Conservation (phyloP, 768 basidiomycete species). For the button mushroom (Agaricus bisporus) region DNA sequence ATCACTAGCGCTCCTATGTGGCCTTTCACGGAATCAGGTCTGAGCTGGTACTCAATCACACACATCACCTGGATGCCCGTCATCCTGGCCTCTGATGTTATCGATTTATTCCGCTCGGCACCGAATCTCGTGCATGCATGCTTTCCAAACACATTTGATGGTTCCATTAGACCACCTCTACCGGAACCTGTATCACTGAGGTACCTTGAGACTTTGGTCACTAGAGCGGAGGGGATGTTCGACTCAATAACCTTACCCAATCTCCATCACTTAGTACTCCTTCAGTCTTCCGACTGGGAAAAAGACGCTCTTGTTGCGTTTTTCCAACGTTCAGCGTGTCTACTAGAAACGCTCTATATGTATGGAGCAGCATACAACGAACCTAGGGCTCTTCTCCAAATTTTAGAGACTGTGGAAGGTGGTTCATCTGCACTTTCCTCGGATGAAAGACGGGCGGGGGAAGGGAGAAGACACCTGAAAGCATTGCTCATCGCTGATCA, state of each 20-base stretch:
- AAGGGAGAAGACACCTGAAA: not conserved
- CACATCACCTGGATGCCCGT: conserved; percentile 7
- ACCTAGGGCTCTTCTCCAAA: conserved; percentile 5
- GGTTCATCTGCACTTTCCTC: not conserved
- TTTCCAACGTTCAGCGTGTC: conserved; percentile 10
- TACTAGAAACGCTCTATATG: conserved; percentile 11
- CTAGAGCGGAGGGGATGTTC: not conserved
- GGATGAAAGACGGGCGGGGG: not conserved
- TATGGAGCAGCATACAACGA: conserved; percentile 1
- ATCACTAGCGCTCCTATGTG: not conserved
- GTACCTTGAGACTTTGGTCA: conserved; percentile 1
- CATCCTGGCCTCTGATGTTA: not conserved
- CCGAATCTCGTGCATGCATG: conserved; percentile 8
- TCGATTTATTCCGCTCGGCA: conserved; percentile 5
- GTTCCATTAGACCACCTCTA: not conserved
- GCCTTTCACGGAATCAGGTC: not conserved
- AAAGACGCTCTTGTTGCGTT: conserved; percentile 5
- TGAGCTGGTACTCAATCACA: conserved; percentile 6
- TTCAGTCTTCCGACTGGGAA: not conserved
- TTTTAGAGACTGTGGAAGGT: conserved; percentile 6
- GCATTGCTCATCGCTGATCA: not conserved
- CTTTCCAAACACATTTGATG: conserved; percentile 1
- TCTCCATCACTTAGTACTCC: conserved; percentile 6
- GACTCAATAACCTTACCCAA: conserved; percentile 1
- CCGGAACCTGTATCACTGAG: not conserved